These are phyloP conservation scores for Elaeagnus macrophylla DNA, from an alignment of 306 rosid species.

Conservation along the genomic window DNA sequence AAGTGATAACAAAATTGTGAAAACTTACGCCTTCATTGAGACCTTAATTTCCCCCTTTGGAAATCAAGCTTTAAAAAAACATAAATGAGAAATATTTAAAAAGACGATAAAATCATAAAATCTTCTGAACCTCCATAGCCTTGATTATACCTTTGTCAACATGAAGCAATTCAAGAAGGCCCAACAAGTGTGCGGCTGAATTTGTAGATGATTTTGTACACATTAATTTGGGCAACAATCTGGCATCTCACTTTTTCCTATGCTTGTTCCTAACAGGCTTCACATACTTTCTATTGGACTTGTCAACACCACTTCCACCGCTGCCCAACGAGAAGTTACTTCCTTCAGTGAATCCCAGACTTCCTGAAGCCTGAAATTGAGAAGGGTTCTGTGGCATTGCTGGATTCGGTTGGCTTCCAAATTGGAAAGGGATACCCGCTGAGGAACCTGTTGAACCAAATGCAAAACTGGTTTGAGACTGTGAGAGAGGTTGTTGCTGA, in stretches of 20 bases:
- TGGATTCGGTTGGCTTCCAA: constrained; percentile 44
- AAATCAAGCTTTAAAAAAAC: neutral
- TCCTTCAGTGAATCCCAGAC: constrained; percentile 41
- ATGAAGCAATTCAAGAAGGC: constrained; percentile 16
- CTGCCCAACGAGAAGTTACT: constrained; percentile 84
- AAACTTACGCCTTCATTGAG: constrained; percentile 25
- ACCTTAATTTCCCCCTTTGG: constrained; percentile 13
- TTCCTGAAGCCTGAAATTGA: constrained; percentile 66
- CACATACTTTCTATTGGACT: constrained; percentile 44
- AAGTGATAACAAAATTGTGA: constrained; percentile 50
- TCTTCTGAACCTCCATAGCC: constrained; percentile 14
- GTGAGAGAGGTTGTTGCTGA: constrained; percentile 10
- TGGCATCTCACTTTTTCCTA: constrained; percentile 47
- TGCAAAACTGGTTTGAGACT: constrained; percentile 39
- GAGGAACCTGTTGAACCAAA: constrained; percentile 49
- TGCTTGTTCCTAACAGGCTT: constrained; percentile 34
- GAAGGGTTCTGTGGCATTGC: constrained; percentile 43
- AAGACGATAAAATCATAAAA: constrained; percentile 5
- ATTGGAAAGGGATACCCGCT: constrained; percentile 45
- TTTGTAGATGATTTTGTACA: neutral
- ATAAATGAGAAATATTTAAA: neutral
- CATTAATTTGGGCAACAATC: no score
- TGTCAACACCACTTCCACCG: constrained; percentile 58
- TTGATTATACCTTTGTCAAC: constrained; percentile 18
- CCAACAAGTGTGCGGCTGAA: constrained; percentile 2